These are phyloP conservation scores for Penicillium parvum DNA, from an alignment of 495 filamentous ascomycete genomes.

Conservation along the genomic window DNA sequence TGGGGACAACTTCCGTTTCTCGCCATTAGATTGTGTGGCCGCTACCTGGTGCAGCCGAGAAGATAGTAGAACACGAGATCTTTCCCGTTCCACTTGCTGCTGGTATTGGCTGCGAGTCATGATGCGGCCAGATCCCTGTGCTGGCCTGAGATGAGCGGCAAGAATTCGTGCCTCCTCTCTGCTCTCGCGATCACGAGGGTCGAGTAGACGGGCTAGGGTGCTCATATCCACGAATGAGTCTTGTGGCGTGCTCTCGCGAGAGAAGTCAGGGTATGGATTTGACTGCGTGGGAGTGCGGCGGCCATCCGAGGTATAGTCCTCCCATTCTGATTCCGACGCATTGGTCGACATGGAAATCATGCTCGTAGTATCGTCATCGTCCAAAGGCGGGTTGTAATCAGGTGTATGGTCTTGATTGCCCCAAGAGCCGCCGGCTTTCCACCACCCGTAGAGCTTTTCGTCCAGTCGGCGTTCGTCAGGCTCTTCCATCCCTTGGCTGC, in stretches of 20 bases:
- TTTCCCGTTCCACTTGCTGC: constrained; percentile 58
- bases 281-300: constrained; percentile 72
- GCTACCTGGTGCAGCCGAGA: constrained; percentile 25
- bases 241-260: constrained; percentile 54
- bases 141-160: constrained; percentile 68
- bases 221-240: constrained; percentile 62
- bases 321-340: constrained; percentile 53
- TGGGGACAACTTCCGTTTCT: constrained; percentile 44
- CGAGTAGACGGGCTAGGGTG: constrained; percentile 74
- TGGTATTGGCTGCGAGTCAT: constrained; percentile 77
- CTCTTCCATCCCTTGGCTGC: constrained; percentile 25
- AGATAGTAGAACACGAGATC: constrained; percentile 59
- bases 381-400: constrained; percentile 53
- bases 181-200: constrained; percentile 73
- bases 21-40: constrained; percentile 11
- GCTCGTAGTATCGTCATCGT: constrained; percentile 72
- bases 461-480: constrained; percentile 64
- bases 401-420: constrained; percentile 73
- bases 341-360: constrained; percentile 61
- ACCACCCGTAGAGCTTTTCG: constrained; percentile 72
- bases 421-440: constrained; percentile 75
- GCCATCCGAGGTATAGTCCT: constrained; percentile 50
- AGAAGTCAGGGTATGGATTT: constrained; percentile 38
- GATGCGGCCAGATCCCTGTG: constrained; percentile 41
- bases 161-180: constrained; percentile 76